A percentile compares a stretch with the other conserved stretches of the same genome.
Conservation (phyloP, 2,329 filamentous ascomycete genomes). For the Aspergillus sojae region DNA sequence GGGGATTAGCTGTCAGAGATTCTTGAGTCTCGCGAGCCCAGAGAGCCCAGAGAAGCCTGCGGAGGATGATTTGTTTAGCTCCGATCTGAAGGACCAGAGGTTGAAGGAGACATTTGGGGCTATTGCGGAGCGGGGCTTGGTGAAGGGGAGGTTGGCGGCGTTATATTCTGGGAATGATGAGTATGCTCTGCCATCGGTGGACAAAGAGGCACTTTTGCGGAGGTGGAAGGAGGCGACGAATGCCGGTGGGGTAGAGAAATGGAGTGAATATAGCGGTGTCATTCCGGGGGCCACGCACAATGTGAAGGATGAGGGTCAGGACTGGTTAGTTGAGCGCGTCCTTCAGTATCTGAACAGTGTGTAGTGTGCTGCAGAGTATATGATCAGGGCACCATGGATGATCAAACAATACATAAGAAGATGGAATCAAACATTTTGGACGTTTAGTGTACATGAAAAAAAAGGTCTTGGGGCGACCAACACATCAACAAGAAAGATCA, state of each 20-base stretch:
- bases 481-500: background rate
- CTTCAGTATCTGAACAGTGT: conserved; percentile 36
- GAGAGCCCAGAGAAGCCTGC: conserved; percentile 59
- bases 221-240: conserved; percentile 49
- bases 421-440: background rate
- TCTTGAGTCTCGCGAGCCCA: conserved; percentile 58
- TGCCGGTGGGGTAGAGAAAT: conserved; percentile 40
- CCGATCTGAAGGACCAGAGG: conserved; percentile 65
- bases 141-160: conserved; percentile 45
- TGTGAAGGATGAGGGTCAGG: conserved; percentile 52
- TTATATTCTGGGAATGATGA: conserved; percentile 52
- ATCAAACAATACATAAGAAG: background rate
- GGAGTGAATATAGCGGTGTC: conserved; percentile 54
- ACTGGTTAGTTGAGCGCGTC: conserved; percentile 41
- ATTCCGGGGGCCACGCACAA: conserved; percentile 54
- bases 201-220: conserved; percentile 47
- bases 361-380: background rate
- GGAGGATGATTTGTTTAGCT: conserved; percentile 88
- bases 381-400: background rate
- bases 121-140: conserved; percentile 39
- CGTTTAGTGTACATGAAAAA: background rate
- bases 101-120: conserved; percentile 67
- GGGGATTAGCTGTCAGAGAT: conserved; percentile 60
- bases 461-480: background rate
- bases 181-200: conserved; percentile 46